A percentile compares a stretch with the other conserved stretches of the same genome.
phyloP scores from a whole-genome alignment of 768 basidiomycete genomes.

The Auricularia sp. region DNA sequence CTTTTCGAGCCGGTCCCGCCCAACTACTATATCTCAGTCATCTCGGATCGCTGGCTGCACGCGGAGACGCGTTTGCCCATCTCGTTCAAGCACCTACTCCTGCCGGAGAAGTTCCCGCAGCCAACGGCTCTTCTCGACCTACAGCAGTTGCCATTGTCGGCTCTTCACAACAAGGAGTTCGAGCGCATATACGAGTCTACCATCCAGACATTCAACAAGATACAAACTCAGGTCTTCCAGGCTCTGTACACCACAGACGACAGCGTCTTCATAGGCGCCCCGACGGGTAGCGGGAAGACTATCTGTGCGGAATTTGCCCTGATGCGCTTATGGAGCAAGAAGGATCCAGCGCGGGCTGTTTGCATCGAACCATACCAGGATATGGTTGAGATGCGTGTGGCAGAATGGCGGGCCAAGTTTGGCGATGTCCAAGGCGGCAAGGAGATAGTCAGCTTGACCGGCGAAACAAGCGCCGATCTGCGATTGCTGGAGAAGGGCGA shows the following conservation, averaged over 20 bases:
- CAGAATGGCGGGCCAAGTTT: conserved; percentile 87
- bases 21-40: conserved; percentile 92
- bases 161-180: conserved; percentile 88
- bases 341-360: conserved; percentile 72
- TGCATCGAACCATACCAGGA: conserved; percentile 97
- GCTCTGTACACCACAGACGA: conserved; percentile 94
- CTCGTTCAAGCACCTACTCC: conserved; percentile 95
- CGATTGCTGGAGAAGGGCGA: conserved; percentile 85
- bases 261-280: conserved; percentile 93
- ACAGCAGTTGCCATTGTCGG: conserved; percentile 79
- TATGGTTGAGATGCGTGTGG: conserved; percentile 86
- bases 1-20: conserved; percentile 97
- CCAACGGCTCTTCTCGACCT: conserved; percentile 91
- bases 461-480: conserved; percentile 87
- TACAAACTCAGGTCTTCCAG: conserved; percentile 98
- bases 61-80: conserved; percentile 90
- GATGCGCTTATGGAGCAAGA: conserved; percentile 87
- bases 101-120: conserved; percentile 92
- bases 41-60: conserved; percentile 94
- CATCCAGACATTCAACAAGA: conserved; percentile 91
- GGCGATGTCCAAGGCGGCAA: conserved; percentile 77
- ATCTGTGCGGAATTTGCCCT: conserved; percentile 96
- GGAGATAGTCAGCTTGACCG: conserved; percentile 87
- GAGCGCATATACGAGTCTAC: conserved; percentile 75
- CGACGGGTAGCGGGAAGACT: conserved; percentile 95